Evolutionary conservation across 2,329 filamentous ascomycete genomes (phyloP), one percentile per base, ranked within the genome.

Genomic region (Helotiales sp.): DNA sequence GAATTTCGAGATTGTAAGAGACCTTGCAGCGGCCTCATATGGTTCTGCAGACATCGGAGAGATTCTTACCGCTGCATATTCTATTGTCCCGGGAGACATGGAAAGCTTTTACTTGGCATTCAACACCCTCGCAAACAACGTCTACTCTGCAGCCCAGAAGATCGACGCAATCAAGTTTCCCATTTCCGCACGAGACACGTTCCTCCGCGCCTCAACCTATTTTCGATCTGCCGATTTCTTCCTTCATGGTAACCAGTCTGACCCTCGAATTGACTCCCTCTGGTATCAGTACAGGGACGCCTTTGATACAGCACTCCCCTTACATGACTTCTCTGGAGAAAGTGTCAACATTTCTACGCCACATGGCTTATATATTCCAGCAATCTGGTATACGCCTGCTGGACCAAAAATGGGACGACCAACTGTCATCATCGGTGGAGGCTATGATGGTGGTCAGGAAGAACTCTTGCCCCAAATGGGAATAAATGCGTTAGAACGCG

Each of bases 381-480:
- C 12, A 10, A 48, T 38, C 5, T 48, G 30, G 13, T 48, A 48
- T 19, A n/a, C 3, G 13, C 25, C 27, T 2, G 8, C 4, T 2
- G 25, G 25, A 5, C 17, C 10, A 8, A n/a, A n/a, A 19, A 38
- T 59, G 13, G 61, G 29, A 57, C 63, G 50, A 66, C 76, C 77
- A 0, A 79, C 76, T 0, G 25, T 80, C 4, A 65, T 79, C 5
- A 61, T 79, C 4, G 72, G 75, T 10, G 75, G 71, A 33, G 76
- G 78, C 2, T 77, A 73, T 48, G 78, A 81, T 55, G 75, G 70
- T 4, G 61, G 72, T 0, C 75, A 77, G 61, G 77, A 79, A 53
- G 77, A 79, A 12, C 67, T 73, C 17, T 74, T 74, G 54, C 76
- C 79, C 53, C 47, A 65, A 2, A 64, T 72, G 22, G 75, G 71